Percentiles rank a stretch among this genome's conserved stretches.
These are phyloP conservation scores for Hydnomerulius pinastri DNA, from an alignment of 768 basidiomycete species.

Conservation along the genomic window DNA sequence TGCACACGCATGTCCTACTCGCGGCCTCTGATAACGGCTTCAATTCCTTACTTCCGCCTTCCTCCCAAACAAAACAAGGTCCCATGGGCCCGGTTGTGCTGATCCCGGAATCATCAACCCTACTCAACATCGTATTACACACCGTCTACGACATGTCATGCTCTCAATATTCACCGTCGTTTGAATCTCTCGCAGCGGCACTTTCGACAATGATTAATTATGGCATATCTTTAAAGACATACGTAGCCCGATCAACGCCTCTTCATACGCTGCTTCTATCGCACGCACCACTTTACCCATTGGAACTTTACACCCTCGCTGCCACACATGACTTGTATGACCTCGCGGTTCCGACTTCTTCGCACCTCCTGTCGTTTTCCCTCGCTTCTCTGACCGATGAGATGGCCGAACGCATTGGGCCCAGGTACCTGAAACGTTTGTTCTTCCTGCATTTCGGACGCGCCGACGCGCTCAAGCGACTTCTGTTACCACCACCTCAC, in stretches of 20 bases:
- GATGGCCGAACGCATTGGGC: slow-evolving; percentile 66
- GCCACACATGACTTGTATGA: slow-evolving; percentile 66
- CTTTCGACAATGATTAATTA: slow-evolving; percentile 59
- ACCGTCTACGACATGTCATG: slow-evolving; percentile 71
- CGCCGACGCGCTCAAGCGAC: slow-evolving; percentile 77
- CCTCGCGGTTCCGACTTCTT: slow-evolving; percentile 73
- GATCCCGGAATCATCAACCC: slow-evolving; percentile 57
- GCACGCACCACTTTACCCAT: slow-evolving; percentile 65
- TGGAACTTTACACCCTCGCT: slow-evolving; percentile 74
- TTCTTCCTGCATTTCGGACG: slow-evolving; percentile 87
- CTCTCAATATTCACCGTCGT: slow-evolving; percentile 70
- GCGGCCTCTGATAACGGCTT: slow-evolving; percentile 66
- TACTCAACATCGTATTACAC: slow-evolving; percentile 76
- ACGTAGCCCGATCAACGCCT: slow-evolving; percentile 52
- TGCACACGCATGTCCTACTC: slow-evolving; percentile 61
- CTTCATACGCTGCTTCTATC: slow-evolving; percentile 63
- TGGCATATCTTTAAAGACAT: slow-evolving; percentile 54
- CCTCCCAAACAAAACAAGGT: slow-evolving; percentile 39
- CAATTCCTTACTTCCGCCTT: slow-evolving; percentile 52
- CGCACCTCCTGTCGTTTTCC: slow-evolving; percentile 71
- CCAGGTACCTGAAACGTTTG: slow-evolving; percentile 75
- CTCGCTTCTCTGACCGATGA: slow-evolving; percentile 72
- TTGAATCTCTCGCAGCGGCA: slow-evolving; percentile 56
- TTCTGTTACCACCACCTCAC: slow-evolving; percentile 72
- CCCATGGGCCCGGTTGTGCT: slow-evolving; percentile 56